phyloP scores from a whole-genome alignment of 2,329 filamentous ascomycete species.

The Reticulascus tulasneorum region DNA sequence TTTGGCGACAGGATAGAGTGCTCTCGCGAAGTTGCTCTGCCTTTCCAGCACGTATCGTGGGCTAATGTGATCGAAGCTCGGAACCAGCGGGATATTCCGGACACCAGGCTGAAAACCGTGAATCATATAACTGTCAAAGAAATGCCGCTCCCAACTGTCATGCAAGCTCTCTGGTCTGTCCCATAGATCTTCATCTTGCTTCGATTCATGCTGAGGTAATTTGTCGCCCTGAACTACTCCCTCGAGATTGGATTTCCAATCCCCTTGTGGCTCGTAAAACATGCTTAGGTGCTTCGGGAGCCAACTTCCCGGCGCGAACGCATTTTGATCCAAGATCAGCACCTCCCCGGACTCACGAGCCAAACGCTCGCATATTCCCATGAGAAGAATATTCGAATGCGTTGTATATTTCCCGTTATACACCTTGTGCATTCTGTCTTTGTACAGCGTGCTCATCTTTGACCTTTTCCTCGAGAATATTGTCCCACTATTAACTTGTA shows the following conservation, averaged over 20 bases:
- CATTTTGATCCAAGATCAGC: slow-evolving; percentile 19
- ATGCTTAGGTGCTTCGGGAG: slow-evolving; percentile 14
- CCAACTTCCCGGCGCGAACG: slow-evolving; percentile 21
- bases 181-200: neutral
- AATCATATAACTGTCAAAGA: slow-evolving; percentile 17
- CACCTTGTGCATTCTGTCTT: slow-evolving; percentile 19
- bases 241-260: slow-evolving; percentile 4
- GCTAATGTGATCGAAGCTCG: slow-evolving; percentile 8
- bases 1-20: slow-evolving; percentile 17
- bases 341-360: slow-evolving; percentile 17
- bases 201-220: slow-evolving; percentile 1
- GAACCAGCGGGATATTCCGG: slow-evolving; percentile 5
- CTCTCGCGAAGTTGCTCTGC: slow-evolving; percentile 20
- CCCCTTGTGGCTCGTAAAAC: no score
- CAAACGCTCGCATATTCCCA: slow-evolving; percentile 44
- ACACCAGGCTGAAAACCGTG: slow-evolving; percentile 16
- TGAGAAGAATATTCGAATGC: slow-evolving; percentile 22
- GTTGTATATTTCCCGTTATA: slow-evolving; percentile 24
- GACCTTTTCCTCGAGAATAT: slow-evolving; percentile 18
- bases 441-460: slow-evolving; percentile 16
- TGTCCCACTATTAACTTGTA: slow-evolving; percentile 17
- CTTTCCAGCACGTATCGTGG: slow-evolving; percentile 18
- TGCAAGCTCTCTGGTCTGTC: no score
- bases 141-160: slow-evolving; percentile 19
- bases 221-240: slow-evolving; percentile 1